These are phyloP conservation scores for Eucalyptus guilfoylei DNA, from an alignment of 345 rosid genomes.

Conservation along the genomic window DNA sequence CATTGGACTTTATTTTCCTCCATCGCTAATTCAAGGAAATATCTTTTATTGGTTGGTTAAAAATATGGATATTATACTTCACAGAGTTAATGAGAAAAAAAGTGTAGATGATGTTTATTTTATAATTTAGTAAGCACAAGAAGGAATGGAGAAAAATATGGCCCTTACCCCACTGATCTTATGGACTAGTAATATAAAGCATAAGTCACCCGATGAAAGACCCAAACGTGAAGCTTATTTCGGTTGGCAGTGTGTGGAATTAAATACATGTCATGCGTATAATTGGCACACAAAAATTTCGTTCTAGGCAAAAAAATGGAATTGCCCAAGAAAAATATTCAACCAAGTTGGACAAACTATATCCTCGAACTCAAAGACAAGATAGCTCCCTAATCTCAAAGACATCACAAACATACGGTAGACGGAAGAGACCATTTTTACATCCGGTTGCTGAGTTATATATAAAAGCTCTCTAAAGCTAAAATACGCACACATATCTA, in stretches of 20 bases:
- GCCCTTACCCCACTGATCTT: not conserved
- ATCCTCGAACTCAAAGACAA: not conserved
- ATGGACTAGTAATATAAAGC: not conserved
- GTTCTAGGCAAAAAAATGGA: not conserved
- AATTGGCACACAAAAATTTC: not conserved
- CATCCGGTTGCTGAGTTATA: not conserved
- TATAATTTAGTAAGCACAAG: not conserved
- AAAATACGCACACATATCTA: accelerated
- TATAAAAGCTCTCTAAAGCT: not conserved
- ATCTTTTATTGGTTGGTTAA: too few relatives aligned
- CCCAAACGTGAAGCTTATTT: not conserved
- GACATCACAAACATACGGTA: not conserved
- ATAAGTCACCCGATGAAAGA: not conserved
- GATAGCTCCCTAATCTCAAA: not conserved
- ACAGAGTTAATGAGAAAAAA: not conserved
- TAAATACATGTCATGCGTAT: not conserved
- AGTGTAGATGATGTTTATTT: not conserved
- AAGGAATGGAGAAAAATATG: not conserved
- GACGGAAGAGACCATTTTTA: not conserved
- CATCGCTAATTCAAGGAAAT: not conserved
- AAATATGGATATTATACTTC: not conserved
- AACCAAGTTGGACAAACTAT: not conserved
- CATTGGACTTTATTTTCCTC: not conserved
- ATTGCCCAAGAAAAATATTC: too few relatives aligned
- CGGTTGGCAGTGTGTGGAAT: not conserved